Evolutionary conservation across 805 yeast species (phyloP), one percentile per base, ranked within the genome.

Genomic region (Metschnikowia rubicola): DNA sequence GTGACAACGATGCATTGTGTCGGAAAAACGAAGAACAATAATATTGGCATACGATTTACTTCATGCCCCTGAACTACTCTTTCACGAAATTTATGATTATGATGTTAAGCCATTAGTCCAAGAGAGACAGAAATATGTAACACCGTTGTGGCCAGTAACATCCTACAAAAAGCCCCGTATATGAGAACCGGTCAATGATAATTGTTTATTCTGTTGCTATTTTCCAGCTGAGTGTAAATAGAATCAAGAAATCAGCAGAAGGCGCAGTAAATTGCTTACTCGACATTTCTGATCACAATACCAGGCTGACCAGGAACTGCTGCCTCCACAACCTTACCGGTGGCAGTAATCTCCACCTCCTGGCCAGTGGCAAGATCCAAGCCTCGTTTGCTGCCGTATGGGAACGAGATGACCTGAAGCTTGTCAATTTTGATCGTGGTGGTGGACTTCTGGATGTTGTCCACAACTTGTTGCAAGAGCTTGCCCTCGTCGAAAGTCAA

Each of bases 241-340:
- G 7, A 21, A 21, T 21, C 1, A 21, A 21, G 26, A 7, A 2
- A 5, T 21, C 8, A 21, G 26, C 26, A 4, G 26, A 21, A 21
- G 8, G 26, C 26, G 26, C 26, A 3, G 8, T 21, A 21, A 21
- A 3, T 17, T 35, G 12, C 17, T 31, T 45, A 48, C 53, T 48
- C 51, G 26, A 84, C 62, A 67, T 91, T 91, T 56, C 72, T 80
- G 53, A 92, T 76, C 53, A 82, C 67, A 60, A 92, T 81, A 60
- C 96, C 97, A 34, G 99, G 98, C 57, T 80, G 79, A 51, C 98
- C 98, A 40, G 99, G 99, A 54, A 87, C 84, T 28, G 98, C 91
- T 52, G 77, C 77, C 54, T 88, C 96, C 50, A 87, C 75, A 36
- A 83, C 78, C 75, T 87, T 90, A 40, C 84, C 79, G 44, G 78